Evolutionary conservation across 768 basidiomycete genomes (phyloP).

Genomic region (Trametes elegans): DNA sequence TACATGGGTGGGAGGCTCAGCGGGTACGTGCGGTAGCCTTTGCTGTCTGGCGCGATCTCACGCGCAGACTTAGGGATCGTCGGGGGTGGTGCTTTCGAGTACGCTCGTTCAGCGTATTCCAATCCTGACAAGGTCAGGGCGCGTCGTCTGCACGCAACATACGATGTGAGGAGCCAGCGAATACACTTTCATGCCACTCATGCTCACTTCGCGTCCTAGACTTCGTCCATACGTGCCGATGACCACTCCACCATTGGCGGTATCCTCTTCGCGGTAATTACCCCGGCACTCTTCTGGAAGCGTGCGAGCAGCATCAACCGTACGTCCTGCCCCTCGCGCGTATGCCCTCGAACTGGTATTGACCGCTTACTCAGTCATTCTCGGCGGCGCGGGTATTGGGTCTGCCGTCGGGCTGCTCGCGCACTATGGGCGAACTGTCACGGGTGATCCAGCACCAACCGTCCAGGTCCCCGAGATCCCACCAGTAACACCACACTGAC

Average conservation of each 20-base stretch:
- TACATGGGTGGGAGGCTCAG: conserved; percentile 68
- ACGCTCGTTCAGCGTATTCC: conserved; percentile 55
- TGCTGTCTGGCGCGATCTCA: neutral
- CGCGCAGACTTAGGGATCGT: conserved; percentile 39
- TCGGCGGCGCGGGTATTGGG: conserved; percentile 72
- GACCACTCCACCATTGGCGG: conserved; percentile 78
- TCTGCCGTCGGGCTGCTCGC: conserved; percentile 56
- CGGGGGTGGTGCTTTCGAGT: conserved; percentile 56
- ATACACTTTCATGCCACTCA: neutral
- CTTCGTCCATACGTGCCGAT: conserved; percentile 55
- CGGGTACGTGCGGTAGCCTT: conserved; percentile 40
- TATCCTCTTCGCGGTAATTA: conserved; percentile 58
- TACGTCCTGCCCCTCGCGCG: conserved; percentile 34
- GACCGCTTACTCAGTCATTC: conserved; percentile 48
- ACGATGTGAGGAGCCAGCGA: conserved; percentile 47
- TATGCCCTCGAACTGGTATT: neutral
- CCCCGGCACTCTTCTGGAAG: conserved; percentile 74
- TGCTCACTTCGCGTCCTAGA: conserved; percentile 36
- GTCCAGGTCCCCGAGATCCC: conserved; percentile 34
- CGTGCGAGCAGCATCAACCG: conserved; percentile 59
- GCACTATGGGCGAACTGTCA: conserved; percentile 52
- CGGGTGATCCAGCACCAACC: conserved; percentile 51
- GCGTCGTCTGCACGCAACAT: conserved; percentile 50
- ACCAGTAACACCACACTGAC: conserved; percentile 2
- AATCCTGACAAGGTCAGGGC: conserved; percentile 47